Evolutionary conservation across 208 protist genomes (phyloP).

Genomic region (Leishmania mexicana): DNA sequence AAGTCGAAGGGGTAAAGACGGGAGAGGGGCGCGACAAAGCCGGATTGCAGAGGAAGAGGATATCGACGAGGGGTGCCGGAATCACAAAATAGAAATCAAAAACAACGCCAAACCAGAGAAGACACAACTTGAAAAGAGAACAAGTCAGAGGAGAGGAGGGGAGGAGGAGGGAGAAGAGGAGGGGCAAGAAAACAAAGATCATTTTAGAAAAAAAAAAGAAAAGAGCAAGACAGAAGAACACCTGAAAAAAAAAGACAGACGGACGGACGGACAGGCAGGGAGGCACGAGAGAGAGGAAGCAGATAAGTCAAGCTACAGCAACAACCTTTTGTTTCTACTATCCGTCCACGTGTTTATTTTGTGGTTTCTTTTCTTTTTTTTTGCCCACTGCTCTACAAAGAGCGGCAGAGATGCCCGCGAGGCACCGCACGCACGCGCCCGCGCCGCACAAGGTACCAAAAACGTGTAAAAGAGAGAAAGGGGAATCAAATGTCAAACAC

Average conservation of each 20-base stretch:
- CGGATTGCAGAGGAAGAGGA: background rate
- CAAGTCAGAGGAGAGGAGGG: background rate
- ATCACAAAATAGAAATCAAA: conserved; percentile 7
- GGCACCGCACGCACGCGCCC: background rate
- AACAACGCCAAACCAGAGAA: conserved; percentile 4
- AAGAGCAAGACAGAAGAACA: background rate
- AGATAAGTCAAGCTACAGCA: conserved; percentile 1
- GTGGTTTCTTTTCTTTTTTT: background rate
- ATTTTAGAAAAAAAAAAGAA: background rate
- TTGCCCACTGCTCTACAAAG: background rate
- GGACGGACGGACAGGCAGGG: background rate
- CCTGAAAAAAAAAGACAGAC: background rate
- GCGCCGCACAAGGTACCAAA: background rate
- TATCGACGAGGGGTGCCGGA: background rate
- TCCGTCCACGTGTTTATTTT: background rate
- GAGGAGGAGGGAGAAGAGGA: background rate
- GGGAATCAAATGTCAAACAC: background rate
- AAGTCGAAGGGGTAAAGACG: background rate
- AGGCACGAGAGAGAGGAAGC: background rate
- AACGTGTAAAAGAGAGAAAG: conserved; percentile 2
- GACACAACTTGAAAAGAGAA: conserved; percentile 3
- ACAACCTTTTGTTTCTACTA: background rate
- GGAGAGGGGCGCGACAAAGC: background rate
- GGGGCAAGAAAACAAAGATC: too few relatives aligned
- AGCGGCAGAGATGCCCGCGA: background rate